phyloP scores from a whole-genome alignment of 2,329 filamentous ascomycete genomes.

The Arthrobotrys musiformis region DNA sequence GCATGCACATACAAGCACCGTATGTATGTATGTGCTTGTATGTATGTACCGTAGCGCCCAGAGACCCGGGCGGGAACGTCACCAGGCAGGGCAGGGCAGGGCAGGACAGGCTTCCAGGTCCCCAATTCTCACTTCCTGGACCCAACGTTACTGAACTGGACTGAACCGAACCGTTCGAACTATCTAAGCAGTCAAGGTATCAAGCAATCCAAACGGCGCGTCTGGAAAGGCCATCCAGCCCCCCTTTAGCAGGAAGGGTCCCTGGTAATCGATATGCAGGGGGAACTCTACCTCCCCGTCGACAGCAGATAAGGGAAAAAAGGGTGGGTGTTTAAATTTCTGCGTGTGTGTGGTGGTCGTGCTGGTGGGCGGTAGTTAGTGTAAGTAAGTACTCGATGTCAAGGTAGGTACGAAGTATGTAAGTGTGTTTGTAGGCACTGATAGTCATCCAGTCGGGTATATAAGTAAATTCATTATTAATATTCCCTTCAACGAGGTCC shows the following conservation, averaged over 20 bases:
- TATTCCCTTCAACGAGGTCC: conserved; percentile 6
- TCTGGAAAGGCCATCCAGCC: conserved; percentile 35
- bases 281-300: conserved; percentile 34
- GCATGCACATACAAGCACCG: too few relatives aligned
- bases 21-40: too few relatives aligned
- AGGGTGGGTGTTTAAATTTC: not conserved
- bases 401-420: not conserved
- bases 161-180: too few relatives aligned
- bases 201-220: conserved; percentile 46
- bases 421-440: not conserved
- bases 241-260: conserved; percentile 48
- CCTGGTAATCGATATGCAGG: conserved; percentile 55
- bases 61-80: conserved; percentile 42
- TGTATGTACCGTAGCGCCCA: conserved; percentile 18
- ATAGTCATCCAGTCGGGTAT: conserved; percentile 15
- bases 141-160: too few relatives aligned
- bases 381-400: not conserved
- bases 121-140: not conserved
- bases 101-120: not conserved
- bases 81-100: not conserved
- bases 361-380: too few relatives aligned
- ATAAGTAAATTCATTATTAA: conserved; percentile 22
- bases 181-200: too few relatives aligned
- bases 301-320: conserved; percentile 51
- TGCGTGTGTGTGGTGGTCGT: too few relatives aligned